Percentiles rank a stretch among this genome's conserved stretches.
phyloP scores from a whole-genome alignment of 805 yeast species.

The Sugiyamaella americana region DNA sequence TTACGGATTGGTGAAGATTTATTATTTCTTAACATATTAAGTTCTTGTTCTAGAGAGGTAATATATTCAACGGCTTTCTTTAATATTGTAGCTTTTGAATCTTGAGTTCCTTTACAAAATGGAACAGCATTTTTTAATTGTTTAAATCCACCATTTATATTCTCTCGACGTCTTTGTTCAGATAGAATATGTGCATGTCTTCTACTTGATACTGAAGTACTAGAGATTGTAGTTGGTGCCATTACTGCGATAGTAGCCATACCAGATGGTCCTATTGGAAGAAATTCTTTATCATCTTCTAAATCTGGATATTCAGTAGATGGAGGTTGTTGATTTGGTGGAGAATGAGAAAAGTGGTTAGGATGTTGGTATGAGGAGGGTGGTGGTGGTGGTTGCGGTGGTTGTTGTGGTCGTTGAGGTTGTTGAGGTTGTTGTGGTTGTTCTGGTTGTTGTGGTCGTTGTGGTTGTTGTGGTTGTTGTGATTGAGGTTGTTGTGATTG shows the following conservation, averaged over 20 bases:
- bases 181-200: conserved; percentile 41
- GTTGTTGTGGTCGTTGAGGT: not conserved
- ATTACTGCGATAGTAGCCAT: conserved; percentile 17
- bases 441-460: not conserved
- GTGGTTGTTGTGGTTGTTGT: not conserved
- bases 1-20: not conserved
- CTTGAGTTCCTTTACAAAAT: conserved; percentile 36
- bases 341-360: not conserved
- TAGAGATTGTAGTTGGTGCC: conserved; percentile 21
- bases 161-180: conserved; percentile 42
- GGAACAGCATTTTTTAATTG: conserved; percentile 38
- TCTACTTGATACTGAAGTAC: conserved; percentile 23
- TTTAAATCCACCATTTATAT: conserved; percentile 42
- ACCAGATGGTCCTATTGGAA: not conserved
- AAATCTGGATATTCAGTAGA: not conserved
- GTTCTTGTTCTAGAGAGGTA: conserved; percentile 32
- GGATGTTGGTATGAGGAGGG: no score
- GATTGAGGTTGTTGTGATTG: not conserved
- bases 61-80: conserved; percentile 41
- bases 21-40: conserved; percentile 12
- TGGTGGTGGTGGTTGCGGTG: not conserved
- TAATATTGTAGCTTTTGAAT: conserved; percentile 41
- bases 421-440: not conserved
- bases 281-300: not conserved
- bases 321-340: not conserved